These are phyloP conservation scores for Tulasnella sp. DNA, from an alignment of 768 basidiomycete species.

Conservation along the genomic window DNA sequence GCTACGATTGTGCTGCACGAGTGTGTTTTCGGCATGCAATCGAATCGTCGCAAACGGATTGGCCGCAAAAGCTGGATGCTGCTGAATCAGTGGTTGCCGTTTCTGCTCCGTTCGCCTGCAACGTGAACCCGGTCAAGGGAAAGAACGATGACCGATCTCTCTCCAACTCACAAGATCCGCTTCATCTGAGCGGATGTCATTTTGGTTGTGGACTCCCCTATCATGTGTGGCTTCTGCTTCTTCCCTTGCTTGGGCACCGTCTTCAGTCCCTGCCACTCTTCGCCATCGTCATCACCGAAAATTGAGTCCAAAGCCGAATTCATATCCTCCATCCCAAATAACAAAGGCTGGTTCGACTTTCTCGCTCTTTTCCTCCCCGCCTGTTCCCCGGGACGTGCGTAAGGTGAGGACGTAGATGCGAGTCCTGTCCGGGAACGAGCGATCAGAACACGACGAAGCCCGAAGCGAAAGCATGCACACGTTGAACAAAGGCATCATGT, in stretches of 20 bases:
- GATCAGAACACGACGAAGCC: neutral
- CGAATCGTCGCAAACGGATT: constrained; percentile 78
- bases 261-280: constrained; percentile 16
- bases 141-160: constrained; percentile 2
- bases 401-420: constrained; percentile 49
- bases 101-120: constrained; percentile 50
- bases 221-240: constrained; percentile 58
- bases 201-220: constrained; percentile 50
- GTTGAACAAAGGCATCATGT: constrained; percentile 64
- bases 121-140: neutral
- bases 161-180: constrained; percentile 55
- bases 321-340: constrained; percentile 39
- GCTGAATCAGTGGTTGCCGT: constrained; percentile 65
- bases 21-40: constrained; percentile 73
- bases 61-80: constrained; percentile 59
- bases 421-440: constrained; percentile 43
- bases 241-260: constrained; percentile 16
- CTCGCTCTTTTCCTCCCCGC: constrained; percentile 55
- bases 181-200: constrained; percentile 64
- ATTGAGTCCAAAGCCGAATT: constrained; percentile 36
- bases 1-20: constrained; percentile 42
- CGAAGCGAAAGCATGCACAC: constrained; percentile 35
- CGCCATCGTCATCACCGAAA: neutral
- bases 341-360: constrained; percentile 49
- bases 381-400: constrained; percentile 62